Evolutionary conservation across 202 grass and related monocot species (phyloP), one percentile per base, ranked within the genome.

Genomic region (Musa balbisiana): DNA sequence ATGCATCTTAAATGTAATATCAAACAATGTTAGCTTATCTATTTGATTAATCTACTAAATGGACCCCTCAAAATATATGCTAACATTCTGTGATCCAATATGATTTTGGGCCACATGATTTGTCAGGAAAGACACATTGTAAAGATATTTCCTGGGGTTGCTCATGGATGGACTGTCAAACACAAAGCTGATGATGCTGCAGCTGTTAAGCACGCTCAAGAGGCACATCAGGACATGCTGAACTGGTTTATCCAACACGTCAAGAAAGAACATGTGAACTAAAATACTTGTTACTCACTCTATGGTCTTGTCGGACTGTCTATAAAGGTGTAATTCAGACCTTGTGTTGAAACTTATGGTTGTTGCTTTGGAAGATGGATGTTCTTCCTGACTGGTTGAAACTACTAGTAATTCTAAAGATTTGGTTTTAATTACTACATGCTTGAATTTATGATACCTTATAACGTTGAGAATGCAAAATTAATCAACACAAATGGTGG

Each of bases 141-240:
- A 21, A 91, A 91, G 78, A 89, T 96, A 60, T 91, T 25, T 16
- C n/a, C 88, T 63, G 88, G 88, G 20, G 88, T 89, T 11, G 73
- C 62, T 19, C 92, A 96, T 75, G 92, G 92, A 55, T 96, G 88
- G 88, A 59, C 86, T 51, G 80, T 88, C 58, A 81, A 88, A 72
- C 89, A 89, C 78, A 83, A 68, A 3, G 55, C 51, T 11, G 75
- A 91, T 0, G 86, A 88, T 55, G 77, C 22, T 15, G 43, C 14
- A 52, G 89, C 86, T 1, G 75, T 89, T 26, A 83, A 82, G 79
- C 87, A 69, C 2, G 92, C 86, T 21, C 78, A 89, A 64, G 86
- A 91, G 80, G 92, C 88, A 12, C 73, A 82, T 51, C 51, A 16
- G 2, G 82, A 91, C 77, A 83, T 85, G 74, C 13, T 79, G 3